Evolutionary conservation across 176 grass and related monocot genomes (phyloP).

Genomic region (Oryza officinalis): DNA sequence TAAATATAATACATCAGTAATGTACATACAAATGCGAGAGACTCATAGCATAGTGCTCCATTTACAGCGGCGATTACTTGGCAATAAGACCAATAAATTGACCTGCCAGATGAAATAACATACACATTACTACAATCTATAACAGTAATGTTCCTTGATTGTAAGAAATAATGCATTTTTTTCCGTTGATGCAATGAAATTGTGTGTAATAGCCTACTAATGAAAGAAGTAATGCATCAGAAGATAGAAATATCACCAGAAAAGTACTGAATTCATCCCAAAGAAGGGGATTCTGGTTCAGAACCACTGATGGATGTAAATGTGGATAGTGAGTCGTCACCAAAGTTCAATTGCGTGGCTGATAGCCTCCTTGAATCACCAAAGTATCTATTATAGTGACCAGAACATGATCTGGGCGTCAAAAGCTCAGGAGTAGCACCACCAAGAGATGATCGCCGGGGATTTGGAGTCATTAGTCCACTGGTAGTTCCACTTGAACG

Average conservation of each 20-base stretch:
- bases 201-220: neutral
- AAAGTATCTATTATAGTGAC: slow-evolving; percentile 73
- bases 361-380: slow-evolving; percentile 66
- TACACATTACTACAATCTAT: neutral
- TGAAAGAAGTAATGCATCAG: neutral
- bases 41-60: slow-evolving; percentile 14
- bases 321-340: slow-evolving; percentile 82
- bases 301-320: slow-evolving; percentile 98
- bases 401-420: slow-evolving; percentile 82
- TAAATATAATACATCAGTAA: slow-evolving; percentile 42
- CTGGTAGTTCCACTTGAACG: slow-evolving; percentile 51
- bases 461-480: slow-evolving; percentile 83
- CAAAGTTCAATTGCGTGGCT: slow-evolving; percentile 66
- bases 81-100: slow-evolving; percentile 28
- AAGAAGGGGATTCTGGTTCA: slow-evolving; percentile 85
- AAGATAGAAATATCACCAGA: slow-evolving; percentile 33
- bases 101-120: slow-evolving; percentile 35
- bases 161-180: neutral
- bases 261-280: slow-evolving; percentile 36
- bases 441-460: slow-evolving; percentile 60
- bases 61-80: slow-evolving; percentile 38
- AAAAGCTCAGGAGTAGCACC: slow-evolving; percentile 80
- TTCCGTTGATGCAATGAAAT: neutral
- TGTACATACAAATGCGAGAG: slow-evolving; percentile 44
- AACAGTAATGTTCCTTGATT: slow-evolving; percentile 12